phyloP scores from a whole-genome alignment of 306 rosid genomes.

The Gynostemma pentaphyllum region DNA sequence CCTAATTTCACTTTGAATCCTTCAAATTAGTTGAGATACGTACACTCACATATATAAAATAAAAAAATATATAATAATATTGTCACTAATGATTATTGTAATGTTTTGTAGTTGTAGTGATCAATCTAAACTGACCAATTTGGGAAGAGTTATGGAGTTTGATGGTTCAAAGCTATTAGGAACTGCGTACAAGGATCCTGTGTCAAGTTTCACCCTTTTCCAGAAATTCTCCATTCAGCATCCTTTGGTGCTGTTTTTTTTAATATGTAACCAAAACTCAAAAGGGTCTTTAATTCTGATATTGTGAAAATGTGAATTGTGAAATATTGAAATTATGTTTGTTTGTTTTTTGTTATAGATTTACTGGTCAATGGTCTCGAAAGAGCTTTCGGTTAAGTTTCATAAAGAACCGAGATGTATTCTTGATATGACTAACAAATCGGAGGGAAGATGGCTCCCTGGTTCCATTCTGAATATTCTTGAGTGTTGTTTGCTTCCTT shows the following conservation, averaged over 20 bases:
- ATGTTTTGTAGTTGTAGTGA: slow-evolving; percentile 20
- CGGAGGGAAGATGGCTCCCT: slow-evolving; percentile 60
- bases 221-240: slow-evolving; percentile 39
- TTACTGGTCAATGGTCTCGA: slow-evolving; percentile 57
- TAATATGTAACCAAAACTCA: not conserved
- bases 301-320: too few species aligned
- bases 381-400: slow-evolving; percentile 50
- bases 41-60: too few species aligned
- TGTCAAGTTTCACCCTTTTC: slow-evolving; percentile 42
- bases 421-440: slow-evolving; percentile 41
- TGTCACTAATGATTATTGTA: too few species aligned
- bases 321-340: too few species aligned
- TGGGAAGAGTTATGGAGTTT: slow-evolving; percentile 46
- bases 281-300: too few species aligned
- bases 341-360: slow-evolving; percentile 19
- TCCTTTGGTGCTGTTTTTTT: slow-evolving; percentile 34
- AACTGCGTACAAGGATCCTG: slow-evolving; percentile 51
- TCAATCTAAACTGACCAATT: slow-evolving; percentile 26
- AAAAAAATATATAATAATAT: too few species aligned
- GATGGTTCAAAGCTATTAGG: slow-evolving; percentile 49
- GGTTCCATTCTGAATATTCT: slow-evolving; percentile 56
- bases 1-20: too few species aligned
- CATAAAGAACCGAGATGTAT: slow-evolving; percentile 36
- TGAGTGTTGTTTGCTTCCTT: slow-evolving; percentile 56
- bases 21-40: too few species aligned